These are phyloP conservation scores for Cutaneotrichosporon spelunceum DNA, from an alignment of 1,284 basidiomycete species.

Conservation along the genomic window DNA sequence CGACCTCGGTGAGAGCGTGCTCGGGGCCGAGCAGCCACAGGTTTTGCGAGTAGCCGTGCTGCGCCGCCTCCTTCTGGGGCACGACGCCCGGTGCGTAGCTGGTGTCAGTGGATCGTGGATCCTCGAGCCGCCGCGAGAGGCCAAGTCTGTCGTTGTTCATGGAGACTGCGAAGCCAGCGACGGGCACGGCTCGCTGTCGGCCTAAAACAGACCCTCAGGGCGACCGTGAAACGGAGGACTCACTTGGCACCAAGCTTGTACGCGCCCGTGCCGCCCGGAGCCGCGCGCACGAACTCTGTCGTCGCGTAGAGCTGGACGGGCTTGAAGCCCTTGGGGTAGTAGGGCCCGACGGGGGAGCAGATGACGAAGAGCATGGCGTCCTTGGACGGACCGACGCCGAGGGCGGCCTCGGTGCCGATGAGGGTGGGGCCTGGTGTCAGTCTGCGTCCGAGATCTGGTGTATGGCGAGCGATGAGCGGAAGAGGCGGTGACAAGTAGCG, in stretches of 20 bases:
- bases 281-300: slow-evolving; percentile 82
- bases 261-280: slow-evolving; percentile 87
- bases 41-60: slow-evolving; percentile 86
- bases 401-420: slow-evolving; percentile 84
- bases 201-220: no score
- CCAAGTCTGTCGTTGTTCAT: no score
- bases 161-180: no score
- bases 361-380: slow-evolving; percentile 95
- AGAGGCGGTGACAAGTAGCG: not conserved
- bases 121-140: no score
- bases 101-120: not conserved
- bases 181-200: no score
- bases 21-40: slow-evolving; percentile 89
- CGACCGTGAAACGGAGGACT: slow-evolving; percentile 17
- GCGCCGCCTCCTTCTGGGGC: slow-evolving; percentile 79
- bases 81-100: slow-evolving; percentile 82
- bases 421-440: slow-evolving; percentile 53
- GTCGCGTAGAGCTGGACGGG: slow-evolving; percentile 90
- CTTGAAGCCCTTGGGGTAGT: slow-evolving; percentile 93
- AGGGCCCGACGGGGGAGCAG: slow-evolving; percentile 88
- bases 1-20: slow-evolving; percentile 73
- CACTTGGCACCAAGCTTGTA: slow-evolving; percentile 84
- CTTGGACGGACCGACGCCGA: slow-evolving; percentile 82
- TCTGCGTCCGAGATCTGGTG: not conserved
- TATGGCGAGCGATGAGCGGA: not conserved